phyloP scores from a whole-genome alignment of 2,329 filamentous ascomycete species.

The Annulohypoxylon truncatum region DNA sequence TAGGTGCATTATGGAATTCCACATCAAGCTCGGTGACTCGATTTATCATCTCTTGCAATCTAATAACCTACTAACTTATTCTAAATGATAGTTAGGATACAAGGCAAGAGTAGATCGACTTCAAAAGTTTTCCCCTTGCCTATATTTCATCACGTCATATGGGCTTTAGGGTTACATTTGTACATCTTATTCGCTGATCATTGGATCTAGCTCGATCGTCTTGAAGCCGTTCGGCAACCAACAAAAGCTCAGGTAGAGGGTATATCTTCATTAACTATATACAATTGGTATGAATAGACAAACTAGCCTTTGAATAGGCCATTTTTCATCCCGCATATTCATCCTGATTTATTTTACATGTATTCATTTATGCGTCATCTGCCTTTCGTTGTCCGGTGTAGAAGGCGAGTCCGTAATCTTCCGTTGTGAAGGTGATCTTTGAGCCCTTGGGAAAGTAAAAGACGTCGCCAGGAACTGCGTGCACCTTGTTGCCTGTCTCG shows the following conservation, averaged over 20 bases:
- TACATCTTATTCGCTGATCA: slow-evolving; percentile 6
- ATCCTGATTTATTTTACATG: not conserved
- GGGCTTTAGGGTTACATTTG: slow-evolving; percentile 4
- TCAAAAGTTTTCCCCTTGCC: not conserved
- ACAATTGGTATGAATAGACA: not conserved
- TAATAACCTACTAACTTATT: slow-evolving; percentile 71
- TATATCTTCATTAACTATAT: slow-evolving; percentile 16
- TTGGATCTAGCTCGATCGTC: not conserved
- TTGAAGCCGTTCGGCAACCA: not conserved
- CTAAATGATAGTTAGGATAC: slow-evolving; percentile 72
- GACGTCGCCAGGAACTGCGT: slow-evolving; percentile 71
- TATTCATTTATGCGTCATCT: slow-evolving; percentile 31
- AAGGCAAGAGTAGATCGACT: slow-evolving; percentile 72
- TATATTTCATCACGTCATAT: not conserved
- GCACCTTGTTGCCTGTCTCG: slow-evolving; percentile 68
- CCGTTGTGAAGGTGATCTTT: slow-evolving; percentile 74
- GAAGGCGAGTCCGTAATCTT: slow-evolving; percentile 70
- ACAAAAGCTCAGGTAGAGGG: not conserved
- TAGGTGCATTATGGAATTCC: not conserved
- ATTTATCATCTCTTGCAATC: slow-evolving; percentile 69
- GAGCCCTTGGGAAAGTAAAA: slow-evolving; percentile 76
- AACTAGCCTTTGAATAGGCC: not conserved
- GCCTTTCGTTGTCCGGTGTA: slow-evolving; percentile 59
- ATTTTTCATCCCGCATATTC: not conserved
- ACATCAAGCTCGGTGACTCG: not conserved